Percentiles rank a stretch among this genome's conserved stretches.
phyloP scores from a whole-genome alignment of 371 early-diverging fungal species.

The Rhizopus delemar region DNA sequence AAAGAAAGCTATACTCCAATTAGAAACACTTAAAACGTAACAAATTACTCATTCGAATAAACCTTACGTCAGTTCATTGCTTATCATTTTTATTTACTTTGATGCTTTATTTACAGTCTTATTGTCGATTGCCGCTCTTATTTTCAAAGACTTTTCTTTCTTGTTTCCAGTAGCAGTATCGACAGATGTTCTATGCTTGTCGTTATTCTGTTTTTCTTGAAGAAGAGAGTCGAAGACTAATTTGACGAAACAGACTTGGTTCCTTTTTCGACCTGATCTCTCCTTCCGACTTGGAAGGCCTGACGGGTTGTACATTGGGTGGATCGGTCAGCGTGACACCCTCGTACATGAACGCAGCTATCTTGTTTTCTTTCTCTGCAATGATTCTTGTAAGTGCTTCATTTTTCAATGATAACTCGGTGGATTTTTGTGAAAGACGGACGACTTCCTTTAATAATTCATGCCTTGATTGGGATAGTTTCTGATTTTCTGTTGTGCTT shows the following conservation, averaged over 20 bases:
- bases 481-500: conserved; percentile 10
- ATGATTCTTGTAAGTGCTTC: conserved; percentile 16
- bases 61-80: no score
- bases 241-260: conserved; percentile 22
- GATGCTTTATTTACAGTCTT: no score
- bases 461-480: conserved; percentile 14
- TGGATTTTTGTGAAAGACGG: conserved; percentile 21
- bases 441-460: conserved; percentile 23
- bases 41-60: no score
- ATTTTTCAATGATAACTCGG: conserved; percentile 16
- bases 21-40: no score
- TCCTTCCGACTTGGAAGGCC: not conserved
- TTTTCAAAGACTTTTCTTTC: no score
- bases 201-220: conserved; percentile 17
- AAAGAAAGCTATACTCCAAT: no score
- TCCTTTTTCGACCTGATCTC: conserved; percentile 7
- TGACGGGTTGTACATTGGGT: not conserved
- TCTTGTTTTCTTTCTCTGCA: conserved; percentile 23
- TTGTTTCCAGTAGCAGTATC: no score
- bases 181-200: not conserved
- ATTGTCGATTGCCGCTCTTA: no score
- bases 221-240: conserved; percentile 14
- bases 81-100: no score
- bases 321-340: conserved; percentile 8
- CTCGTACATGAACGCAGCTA: conserved; percentile 21